Conservation (phyloP, 1,284 basidiomycete genomes). For the Pseudozyma hubeiensis region DNA sequence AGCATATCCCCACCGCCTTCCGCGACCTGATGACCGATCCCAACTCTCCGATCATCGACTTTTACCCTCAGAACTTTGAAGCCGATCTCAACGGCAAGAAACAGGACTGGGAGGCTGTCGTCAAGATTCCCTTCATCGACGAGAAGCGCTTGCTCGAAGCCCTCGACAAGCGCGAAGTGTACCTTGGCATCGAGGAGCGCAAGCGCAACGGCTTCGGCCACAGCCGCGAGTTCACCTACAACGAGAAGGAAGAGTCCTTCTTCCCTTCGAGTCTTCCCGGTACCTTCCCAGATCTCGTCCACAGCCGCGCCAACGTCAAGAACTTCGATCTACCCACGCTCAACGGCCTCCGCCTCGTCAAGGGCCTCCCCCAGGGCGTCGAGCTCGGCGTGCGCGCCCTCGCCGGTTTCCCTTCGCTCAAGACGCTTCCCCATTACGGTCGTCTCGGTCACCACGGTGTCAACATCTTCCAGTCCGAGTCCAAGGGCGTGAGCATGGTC, state of each 20-base stretch:
- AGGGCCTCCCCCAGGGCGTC: slow-evolving; percentile 89
- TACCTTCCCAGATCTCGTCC: slow-evolving; percentile 90
- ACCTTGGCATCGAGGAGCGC: slow-evolving; percentile 82
- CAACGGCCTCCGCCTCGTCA: slow-evolving; percentile 81
- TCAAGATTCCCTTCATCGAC: slow-evolving; percentile 99
- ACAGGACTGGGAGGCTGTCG: slow-evolving; percentile 97
- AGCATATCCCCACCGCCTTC: slow-evolving; percentile 87
- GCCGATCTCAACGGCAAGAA: slow-evolving; percentile 98
- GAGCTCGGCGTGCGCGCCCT: slow-evolving; percentile 85
- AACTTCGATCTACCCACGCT: slow-evolving; percentile 85
- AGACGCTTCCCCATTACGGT: slow-evolving; percentile 85
- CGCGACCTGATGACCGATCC: slow-evolving; percentile 90
- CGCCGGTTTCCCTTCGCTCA: slow-evolving; percentile 93
- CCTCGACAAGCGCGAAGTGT: slow-evolving; percentile 77
- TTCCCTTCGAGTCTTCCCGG: slow-evolving; percentile 93
- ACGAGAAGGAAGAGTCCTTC: slow-evolving; percentile 72
- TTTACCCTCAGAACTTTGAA: slow-evolving; percentile 92
- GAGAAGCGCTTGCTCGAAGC: slow-evolving; percentile 81
- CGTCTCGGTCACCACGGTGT: slow-evolving; percentile 86
- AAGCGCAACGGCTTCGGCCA: slow-evolving; percentile 82
- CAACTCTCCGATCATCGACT: slow-evolving; percentile 89
- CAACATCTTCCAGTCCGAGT: slow-evolving; percentile 91
- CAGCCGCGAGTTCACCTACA: slow-evolving; percentile 83
- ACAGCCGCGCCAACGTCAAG: slow-evolving; percentile 82
- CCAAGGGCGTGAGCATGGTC: slow-evolving; percentile 90